Evolutionary conservation across 169 alveolate genomes (phyloP).

Genomic region (Cryptosporidium felis): DNA sequence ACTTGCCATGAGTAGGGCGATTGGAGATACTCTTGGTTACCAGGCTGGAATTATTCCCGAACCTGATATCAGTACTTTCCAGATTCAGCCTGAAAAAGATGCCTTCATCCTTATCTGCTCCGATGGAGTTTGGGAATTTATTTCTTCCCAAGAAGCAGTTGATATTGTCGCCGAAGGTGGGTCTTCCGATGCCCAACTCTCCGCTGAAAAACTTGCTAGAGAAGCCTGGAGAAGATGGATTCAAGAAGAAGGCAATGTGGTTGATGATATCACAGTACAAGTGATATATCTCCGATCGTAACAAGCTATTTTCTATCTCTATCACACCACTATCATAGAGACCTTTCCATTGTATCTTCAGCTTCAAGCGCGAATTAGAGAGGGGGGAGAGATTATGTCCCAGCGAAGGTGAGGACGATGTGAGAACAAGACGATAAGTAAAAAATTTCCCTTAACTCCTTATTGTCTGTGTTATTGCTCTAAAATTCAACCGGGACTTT

Average conservation of each 20-base stretch:
- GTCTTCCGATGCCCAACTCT: conserved; percentile 75
- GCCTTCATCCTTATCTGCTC: conserved; percentile 81
- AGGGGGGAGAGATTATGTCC: too few species aligned
- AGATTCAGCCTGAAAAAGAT: conserved; percentile 75
- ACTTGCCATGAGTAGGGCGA: conserved; percentile 90
- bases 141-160: conserved; percentile 84
- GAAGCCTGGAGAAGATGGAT: conserved; percentile 89
- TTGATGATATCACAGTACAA: conserved; percentile 86
- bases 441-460: too few species aligned
- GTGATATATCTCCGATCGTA: conserved; percentile 73
- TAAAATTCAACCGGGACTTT: too few species aligned
- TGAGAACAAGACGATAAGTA: too few species aligned
- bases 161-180: conserved; percentile 79
- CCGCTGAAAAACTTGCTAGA: conserved; percentile 84
- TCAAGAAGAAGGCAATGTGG: conserved; percentile 85
- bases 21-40: conserved; percentile 89
- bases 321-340: too few species aligned
- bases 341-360: too few species aligned
- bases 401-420: too few species aligned
- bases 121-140: conserved; percentile 88
- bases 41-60: conserved; percentile 87
- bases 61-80: conserved; percentile 76
- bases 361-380: too few species aligned
- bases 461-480: too few species aligned
- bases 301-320: too few species aligned